Evolutionary conservation across 305 asterid genomes (phyloP), one percentile per base, ranked within the genome.

Genomic region (Solanum hybrid): DNA sequence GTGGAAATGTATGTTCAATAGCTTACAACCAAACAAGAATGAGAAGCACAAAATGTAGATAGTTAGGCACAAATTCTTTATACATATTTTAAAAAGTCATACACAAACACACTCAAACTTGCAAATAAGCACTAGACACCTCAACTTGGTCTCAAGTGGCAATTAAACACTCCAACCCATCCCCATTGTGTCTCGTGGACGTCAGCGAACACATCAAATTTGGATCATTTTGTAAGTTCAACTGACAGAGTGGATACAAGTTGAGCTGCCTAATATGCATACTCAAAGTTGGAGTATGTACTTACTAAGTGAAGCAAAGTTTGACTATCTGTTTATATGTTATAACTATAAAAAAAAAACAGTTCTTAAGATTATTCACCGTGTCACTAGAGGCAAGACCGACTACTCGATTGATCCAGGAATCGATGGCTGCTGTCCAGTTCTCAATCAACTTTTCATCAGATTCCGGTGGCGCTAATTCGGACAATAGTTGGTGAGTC

Each of bases 401-500:
- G 84, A 93, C 90, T 85, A 95, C 22, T 45, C 99, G 96, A 79
- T 93, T 91, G 92, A 94, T 90, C 99, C 99, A 97, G 15, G 95
- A 92, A 91, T 97, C 99, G 2, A 97, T 93, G 0, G 95, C 91
- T 2, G 95, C 90, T 84, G 93, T 96, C 99, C 96, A 95, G 51
- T 91, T 90, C 5, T 94, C 97, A 6, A 89, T 88, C 69, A 92
- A 69, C 32, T 94, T 94, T 89, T 91, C 92, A 13, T 92, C 87
- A 36, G 84, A 51, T 26, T 93, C 91, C 7, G 87, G 89, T n/a
- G 93, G 71, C 5, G 91, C 75, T 45, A 76, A 88, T 88, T 96
- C 99, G 15, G 94, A 93, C 56, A 97, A 91, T 91, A 97, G 91
- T 15, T 91, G 93, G 35, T 92, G 96, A 78, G 94, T 93, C 90